A percentile compares a stretch with the other conserved stretches of the same genome.
Evolutionary conservation across 2,329 filamentous ascomycete genomes (phyloP).

Genomic region (Phoma herbarum): DNA sequence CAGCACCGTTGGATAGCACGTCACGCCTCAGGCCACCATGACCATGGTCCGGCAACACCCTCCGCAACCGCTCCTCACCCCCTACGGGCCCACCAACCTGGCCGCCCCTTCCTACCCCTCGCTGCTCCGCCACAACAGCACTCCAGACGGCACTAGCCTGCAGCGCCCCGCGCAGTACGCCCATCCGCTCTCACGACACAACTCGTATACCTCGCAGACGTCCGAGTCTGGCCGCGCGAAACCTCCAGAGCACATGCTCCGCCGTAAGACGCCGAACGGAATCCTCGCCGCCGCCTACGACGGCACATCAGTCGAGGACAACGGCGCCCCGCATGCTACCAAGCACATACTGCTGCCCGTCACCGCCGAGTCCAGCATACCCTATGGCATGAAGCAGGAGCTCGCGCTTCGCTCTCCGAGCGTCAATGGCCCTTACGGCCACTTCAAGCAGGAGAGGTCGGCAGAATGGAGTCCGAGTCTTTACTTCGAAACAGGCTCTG

Average conservation of each 20-base stretch:
- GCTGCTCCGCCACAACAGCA: slow-evolving; percentile 39
- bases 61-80: slow-evolving; percentile 44
- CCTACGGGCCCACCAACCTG: slow-evolving; percentile 33
- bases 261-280: slow-evolving; percentile 93
- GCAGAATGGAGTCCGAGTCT: slow-evolving; percentile 48
- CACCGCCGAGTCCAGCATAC: slow-evolving; percentile 53
- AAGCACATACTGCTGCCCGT: slow-evolving; percentile 85
- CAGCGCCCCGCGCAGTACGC: slow-evolving; percentile 49
- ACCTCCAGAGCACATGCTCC: slow-evolving; percentile 75
- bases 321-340: slow-evolving; percentile 75
- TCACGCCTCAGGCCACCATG: slow-evolving; percentile 37
- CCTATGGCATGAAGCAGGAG: slow-evolving; percentile 48
- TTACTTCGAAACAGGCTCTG: slow-evolving; percentile 50
- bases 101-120: slow-evolving; percentile 38
- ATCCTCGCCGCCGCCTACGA: slow-evolving; percentile 92
- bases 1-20: not conserved
- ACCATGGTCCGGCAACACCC: slow-evolving; percentile 51
- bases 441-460: slow-evolving; percentile 32
- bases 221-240: slow-evolving; percentile 41
- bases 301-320: slow-evolving; percentile 77
- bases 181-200: slow-evolving; percentile 50
- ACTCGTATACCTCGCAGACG: slow-evolving; percentile 46
- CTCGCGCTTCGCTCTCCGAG: slow-evolving; percentile 48
- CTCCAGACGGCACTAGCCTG: slow-evolving; percentile 34
- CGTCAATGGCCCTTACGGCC: slow-evolving; percentile 26